Evolutionary conservation across 1,139 yeast genomes (phyloP), one percentile per base, ranked within the genome.

Genomic region (Eremothecium coryli): DNA sequence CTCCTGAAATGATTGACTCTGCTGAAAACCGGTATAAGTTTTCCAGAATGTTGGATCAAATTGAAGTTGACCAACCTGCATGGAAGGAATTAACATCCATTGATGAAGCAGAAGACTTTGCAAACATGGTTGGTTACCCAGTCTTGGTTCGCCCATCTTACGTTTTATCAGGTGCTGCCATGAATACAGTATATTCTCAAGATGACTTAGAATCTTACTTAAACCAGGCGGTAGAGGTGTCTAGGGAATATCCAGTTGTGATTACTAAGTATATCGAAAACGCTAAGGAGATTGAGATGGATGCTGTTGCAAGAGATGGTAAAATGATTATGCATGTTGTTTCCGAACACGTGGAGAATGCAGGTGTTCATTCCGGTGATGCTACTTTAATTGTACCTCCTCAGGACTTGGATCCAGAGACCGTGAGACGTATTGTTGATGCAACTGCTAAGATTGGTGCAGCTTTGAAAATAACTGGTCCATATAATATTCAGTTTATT

Each of bases 301-400:
- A 90, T 64, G 98, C 96, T 35, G 98, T 90, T 52, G 97, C 98
- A 35, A 76, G 74, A 58, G 85, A 90, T 55, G 98, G 98, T 64
- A 76, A 86, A 61, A 70, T 90, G 68, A 74, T 90, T 48, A 85
- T 90, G 90, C 98, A 90, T 60, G 97, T 86, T 60, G 95, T 90
- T 41, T 86, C 96, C 39, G 98, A 93, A 65, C 98, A 90, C 61
- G 97, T 90, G 54, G 98, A 90, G 65, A 90, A 90, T 58, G 98
- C 98, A 18, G 98, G 98, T 74, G 96, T 90, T 38, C 98, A 90
- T 65, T 90, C 98, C 40, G 98, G 98, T 71, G 98, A 90, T 64
- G 98, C 98, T 42, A 90, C 98, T 32, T 70, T 90, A 57, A 81
- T 90, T 61, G 94, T 90, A 42, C 98, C 98, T 40, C 96, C 97